phyloP scores from a whole-genome alignment of 2,329 filamentous ascomycete genomes.

The Cytospora piceicola region DNA sequence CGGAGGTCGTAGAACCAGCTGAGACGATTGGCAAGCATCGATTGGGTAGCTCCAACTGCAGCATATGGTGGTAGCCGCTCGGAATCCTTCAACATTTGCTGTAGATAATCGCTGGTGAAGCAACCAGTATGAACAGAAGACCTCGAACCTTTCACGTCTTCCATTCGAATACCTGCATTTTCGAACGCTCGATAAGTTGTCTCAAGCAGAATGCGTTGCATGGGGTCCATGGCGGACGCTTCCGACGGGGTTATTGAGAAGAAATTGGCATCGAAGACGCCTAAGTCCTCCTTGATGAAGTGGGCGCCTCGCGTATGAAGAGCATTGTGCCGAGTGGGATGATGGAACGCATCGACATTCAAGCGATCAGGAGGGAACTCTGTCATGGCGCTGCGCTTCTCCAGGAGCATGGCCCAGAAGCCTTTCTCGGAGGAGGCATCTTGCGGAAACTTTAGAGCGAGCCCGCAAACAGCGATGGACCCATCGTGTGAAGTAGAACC shows the following conservation, averaged over 20 bases:
- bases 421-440: conserved; percentile 37
- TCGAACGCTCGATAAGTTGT: conserved; percentile 42
- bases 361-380: conserved; percentile 60
- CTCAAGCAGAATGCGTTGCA: conserved; percentile 42
- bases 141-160: conserved; percentile 37
- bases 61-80: conserved; percentile 37
- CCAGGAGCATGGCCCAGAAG: conserved; percentile 42
- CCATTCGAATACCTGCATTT: conserved; percentile 42
- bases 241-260: conserved; percentile 43
- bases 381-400: conserved; percentile 39
- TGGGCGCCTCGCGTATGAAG: conserved; percentile 33
- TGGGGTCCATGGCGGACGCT: conserved; percentile 43
- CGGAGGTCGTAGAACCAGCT: conserved; percentile 46
- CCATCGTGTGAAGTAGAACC: not conserved
- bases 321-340: conserved; percentile 61
- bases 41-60: conserved; percentile 16
- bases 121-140: conserved; percentile 45
- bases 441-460: conserved; percentile 44
- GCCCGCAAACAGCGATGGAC: conserved; percentile 42
- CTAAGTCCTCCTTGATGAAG: conserved; percentile 41
- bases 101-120: conserved; percentile 43
- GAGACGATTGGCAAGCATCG: conserved; percentile 43
- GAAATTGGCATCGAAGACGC: conserved; percentile 45
- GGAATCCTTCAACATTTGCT: conserved; percentile 39
- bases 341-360: conserved; percentile 67